These are phyloP conservation scores for Tricholoma sp. DNA, from an alignment of 768 basidiomycete species.

Conservation along the genomic window DNA sequence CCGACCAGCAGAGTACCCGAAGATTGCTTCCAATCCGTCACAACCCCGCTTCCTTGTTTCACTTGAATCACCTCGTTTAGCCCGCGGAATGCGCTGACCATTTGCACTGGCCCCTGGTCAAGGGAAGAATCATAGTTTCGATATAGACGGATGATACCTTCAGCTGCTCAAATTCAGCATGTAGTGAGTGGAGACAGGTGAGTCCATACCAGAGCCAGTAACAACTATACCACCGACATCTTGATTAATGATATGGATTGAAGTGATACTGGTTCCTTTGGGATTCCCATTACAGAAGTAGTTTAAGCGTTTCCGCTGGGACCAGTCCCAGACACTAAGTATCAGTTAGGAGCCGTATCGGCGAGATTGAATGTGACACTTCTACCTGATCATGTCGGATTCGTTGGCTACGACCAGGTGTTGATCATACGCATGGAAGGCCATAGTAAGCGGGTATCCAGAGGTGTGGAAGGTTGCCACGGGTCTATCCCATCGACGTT, in stretches of 20 bases:
- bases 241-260: slow-evolving; percentile 91
- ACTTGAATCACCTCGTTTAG: slow-evolving; percentile 72
- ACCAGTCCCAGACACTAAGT: slow-evolving; percentile 92
- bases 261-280: slow-evolving; percentile 76
- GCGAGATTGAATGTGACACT: slow-evolving; percentile 2
- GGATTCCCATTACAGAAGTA: slow-evolving; percentile 90
- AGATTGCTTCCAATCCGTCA: slow-evolving; percentile 92
- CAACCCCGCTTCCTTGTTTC: slow-evolving; percentile 76
- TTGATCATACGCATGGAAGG: slow-evolving; percentile 90
- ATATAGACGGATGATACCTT: slow-evolving; percentile 88
- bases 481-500: slow-evolving; percentile 65
- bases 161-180: slow-evolving; percentile 47
- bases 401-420: slow-evolving; percentile 87
- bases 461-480: slow-evolving; percentile 59
- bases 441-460: slow-evolving; percentile 67
- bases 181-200: background rate
- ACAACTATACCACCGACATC: slow-evolving; percentile 89
- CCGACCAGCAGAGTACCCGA: slow-evolving; percentile 83
- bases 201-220: slow-evolving; percentile 70
- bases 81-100: slow-evolving; percentile 92
- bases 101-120: slow-evolving; percentile 72
- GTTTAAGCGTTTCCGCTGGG: slow-evolving; percentile 67
- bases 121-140: slow-evolving; percentile 82
- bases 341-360: slow-evolving; percentile 1
- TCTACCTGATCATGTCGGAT: slow-evolving; percentile 77